Percentiles rank a stretch among this genome's conserved stretches.
Evolutionary conservation across 495 filamentous ascomycete species (phyloP).

Genomic region (Lichenothelia convexa): DNA sequence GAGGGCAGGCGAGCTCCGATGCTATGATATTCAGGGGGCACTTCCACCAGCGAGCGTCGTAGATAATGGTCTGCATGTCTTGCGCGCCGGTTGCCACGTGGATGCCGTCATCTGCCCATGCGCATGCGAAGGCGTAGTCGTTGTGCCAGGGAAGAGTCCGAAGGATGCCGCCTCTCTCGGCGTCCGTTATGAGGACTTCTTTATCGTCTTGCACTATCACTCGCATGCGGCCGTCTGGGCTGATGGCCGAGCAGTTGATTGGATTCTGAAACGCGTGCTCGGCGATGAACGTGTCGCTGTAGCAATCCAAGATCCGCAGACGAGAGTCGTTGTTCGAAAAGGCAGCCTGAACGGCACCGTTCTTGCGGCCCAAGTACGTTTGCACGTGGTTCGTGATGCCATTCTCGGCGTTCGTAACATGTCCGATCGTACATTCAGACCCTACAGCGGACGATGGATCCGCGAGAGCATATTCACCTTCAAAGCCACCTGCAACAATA

Average conservation of each 20-base stretch:
- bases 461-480: slow-evolving; percentile 59
- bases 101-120: slow-evolving; percentile 78
- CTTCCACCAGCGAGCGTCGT: slow-evolving; percentile 63
- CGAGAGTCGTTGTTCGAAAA: slow-evolving; percentile 72
- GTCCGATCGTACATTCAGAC: slow-evolving; percentile 34
- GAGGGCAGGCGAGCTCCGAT: slow-evolving; percentile 60
- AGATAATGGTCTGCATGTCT: slow-evolving; percentile 68
- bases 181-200: slow-evolving; percentile 41
- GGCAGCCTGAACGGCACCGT: slow-evolving; percentile 38
- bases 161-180: slow-evolving; percentile 38
- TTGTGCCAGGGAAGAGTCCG: slow-evolving; percentile 47
- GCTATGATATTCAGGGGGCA: slow-evolving; percentile 43
- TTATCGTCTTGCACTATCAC: slow-evolving; percentile 53
- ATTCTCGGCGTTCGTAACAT: slow-evolving; percentile 46
- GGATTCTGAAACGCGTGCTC: slow-evolving; percentile 42
- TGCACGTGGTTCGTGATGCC: slow-evolving; percentile 82
- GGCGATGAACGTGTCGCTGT: slow-evolving; percentile 46
- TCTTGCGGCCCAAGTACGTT: slow-evolving; percentile 36
- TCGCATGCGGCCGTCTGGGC: slow-evolving; percentile 62
- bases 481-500: slow-evolving; percentile 63
- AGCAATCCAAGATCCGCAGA: slow-evolving; percentile 58
- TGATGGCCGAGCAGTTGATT: slow-evolving; percentile 71
- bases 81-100: slow-evolving; percentile 84
- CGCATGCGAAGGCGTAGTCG: slow-evolving; percentile 78
- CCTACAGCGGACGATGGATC: slow-evolving; percentile 30